Percentiles rank a stretch among this genome's conserved stretches.
Evolutionary conservation across 306 rosid species (phyloP).

Genomic region (Herpetospermum pedunculosum): DNA sequence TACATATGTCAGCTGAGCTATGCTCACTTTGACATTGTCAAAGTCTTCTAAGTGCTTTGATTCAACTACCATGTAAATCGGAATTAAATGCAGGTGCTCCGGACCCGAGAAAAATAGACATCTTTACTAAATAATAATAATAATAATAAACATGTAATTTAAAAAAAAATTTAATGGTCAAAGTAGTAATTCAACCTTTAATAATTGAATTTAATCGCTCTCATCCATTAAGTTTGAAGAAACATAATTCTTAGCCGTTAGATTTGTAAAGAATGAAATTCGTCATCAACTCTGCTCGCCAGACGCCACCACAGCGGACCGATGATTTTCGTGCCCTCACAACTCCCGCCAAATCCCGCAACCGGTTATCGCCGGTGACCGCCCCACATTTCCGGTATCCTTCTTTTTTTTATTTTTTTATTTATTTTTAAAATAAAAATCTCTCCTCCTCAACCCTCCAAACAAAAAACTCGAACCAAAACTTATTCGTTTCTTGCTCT

Average conservation of each 20-base stretch:
- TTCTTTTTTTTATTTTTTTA: neutral
- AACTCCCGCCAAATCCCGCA: conserved; percentile 21
- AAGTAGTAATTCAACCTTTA: neutral
- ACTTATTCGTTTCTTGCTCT: neutral
- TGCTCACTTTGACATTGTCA: no score
- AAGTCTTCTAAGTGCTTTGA: no score
- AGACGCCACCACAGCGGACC: neutral
- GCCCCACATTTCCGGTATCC: conserved; percentile 1
- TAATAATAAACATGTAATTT: no score
- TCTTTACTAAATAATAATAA: no score
- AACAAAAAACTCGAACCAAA: neutral
- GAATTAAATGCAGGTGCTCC: no score
- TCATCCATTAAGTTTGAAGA: neutral
- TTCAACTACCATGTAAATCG: no score
- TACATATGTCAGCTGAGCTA: no score
- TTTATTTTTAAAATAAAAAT: neutral
- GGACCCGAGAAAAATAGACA: no score
- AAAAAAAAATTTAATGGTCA: no score
- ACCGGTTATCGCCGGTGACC: conserved; percentile 15
- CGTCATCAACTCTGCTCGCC: neutral
- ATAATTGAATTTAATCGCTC: neutral
- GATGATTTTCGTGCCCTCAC: neutral
- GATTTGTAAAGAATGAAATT: neutral
- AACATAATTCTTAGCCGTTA: neutral
- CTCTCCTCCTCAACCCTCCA: neutral